phyloP scores from a whole-genome alignment of 257 asterid species.

The Solanum raphanifolium region DNA sequence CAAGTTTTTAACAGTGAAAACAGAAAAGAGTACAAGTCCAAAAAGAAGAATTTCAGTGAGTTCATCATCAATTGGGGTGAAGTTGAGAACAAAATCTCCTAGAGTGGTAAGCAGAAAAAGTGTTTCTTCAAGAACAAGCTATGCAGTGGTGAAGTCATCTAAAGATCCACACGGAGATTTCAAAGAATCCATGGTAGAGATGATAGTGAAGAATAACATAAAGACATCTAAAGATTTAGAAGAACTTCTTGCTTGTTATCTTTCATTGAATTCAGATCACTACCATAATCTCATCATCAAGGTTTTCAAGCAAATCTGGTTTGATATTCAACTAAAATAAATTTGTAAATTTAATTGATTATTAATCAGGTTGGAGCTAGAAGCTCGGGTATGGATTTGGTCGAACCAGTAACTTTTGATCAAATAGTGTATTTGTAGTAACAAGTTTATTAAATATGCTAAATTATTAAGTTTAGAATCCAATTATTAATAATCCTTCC shows the following conservation, averaged over 20 bases:
- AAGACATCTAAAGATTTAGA: conserved; percentile 3
- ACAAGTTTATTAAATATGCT: too few relatives aligned
- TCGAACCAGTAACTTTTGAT: too few relatives aligned
- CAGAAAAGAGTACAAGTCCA: neutral
- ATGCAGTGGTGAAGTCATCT: conserved; percentile 8
- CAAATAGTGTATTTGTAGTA: neutral
- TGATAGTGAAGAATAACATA: conserved; percentile 11
- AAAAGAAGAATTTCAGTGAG: neutral
- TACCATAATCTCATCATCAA: conserved; percentile 4
- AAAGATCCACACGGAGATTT: conserved; percentile 5
- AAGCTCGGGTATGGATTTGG: too few relatives aligned
- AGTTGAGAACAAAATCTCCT: conserved; percentile 4
- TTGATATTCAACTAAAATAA: neutral
- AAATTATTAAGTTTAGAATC: too few relatives aligned
- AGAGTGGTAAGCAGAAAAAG: neutral
- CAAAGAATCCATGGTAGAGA: conserved; percentile 11
- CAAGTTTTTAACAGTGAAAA: neutral
- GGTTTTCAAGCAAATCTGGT: conserved; percentile 12
- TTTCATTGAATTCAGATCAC: conserved; percentile 1
- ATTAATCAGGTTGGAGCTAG: neutral
- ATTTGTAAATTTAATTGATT: neutral
- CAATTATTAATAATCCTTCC: too few relatives aligned
- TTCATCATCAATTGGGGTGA: neutral
- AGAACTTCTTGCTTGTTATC: conserved; percentile 9
- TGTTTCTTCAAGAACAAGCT: neutral